Percentiles rank a stretch among this genome's conserved stretches.
These are phyloP conservation scores for Suillus weaverae DNA, from an alignment of 768 basidiomycete species.

Conservation along the genomic window DNA sequence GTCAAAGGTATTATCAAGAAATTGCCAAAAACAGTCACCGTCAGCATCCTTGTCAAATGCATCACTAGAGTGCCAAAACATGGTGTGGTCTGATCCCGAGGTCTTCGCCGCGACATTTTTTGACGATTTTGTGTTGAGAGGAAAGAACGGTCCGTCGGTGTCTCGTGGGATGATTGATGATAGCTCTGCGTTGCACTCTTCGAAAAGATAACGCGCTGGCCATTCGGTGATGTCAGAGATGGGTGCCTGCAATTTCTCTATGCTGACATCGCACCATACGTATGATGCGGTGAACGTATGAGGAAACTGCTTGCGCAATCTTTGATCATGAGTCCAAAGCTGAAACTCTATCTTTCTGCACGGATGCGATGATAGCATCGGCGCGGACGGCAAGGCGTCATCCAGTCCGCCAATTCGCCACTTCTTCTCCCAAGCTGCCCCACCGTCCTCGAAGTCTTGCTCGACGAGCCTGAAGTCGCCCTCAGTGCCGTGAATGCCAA, in stretches of 20 bases:
- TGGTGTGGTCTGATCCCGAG: neutral
- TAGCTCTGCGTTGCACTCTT: neutral
- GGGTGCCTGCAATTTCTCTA: neutral
- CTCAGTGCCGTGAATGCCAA: constrained; percentile 6
- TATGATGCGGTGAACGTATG: neutral
- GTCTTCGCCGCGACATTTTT: neutral
- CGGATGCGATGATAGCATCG: neutral
- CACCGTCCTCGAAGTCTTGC: constrained; percentile 1
- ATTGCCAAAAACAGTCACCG: neutral
- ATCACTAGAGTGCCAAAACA: neutral
- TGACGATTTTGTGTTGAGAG: neutral
- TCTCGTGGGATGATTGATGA: neutral
- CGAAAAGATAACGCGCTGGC: constrained; percentile 1
- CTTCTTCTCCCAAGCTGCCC: neutral
- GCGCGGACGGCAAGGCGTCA: neutral
- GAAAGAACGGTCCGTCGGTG: neutral
- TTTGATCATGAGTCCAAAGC: constrained; percentile 5
- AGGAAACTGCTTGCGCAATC: neutral
- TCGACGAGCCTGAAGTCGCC: neutral
- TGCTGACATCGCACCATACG: neutral
- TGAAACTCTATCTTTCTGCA: constrained; percentile 11
- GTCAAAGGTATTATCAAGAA: neutral
- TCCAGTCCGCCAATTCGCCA: neutral
- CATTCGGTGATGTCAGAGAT: neutral
- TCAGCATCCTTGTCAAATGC: neutral